Percentiles rank a stretch among this genome's conserved stretches.
Evolutionary conservation across 78 protist genomes (phyloP).

Genomic region (Blattamonas nauphoetae): DNA sequence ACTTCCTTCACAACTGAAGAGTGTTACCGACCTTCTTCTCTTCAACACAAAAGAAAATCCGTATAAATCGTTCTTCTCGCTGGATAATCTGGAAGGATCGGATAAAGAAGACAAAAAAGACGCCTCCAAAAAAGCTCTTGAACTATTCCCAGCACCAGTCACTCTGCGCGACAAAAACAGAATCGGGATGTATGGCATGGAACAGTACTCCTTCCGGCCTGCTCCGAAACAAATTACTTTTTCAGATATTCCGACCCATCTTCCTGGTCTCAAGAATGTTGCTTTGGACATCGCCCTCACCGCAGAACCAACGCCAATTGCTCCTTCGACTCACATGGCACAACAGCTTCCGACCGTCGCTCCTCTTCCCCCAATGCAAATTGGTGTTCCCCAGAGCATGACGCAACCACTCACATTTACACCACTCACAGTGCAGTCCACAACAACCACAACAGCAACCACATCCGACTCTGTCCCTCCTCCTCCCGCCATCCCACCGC

Average conservation of each 20-base stretch:
- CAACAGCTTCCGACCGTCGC: neutral
- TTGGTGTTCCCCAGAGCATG: too few relatives aligned
- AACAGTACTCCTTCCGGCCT: neutral
- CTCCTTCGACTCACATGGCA: neutral
- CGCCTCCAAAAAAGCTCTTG: neutral
- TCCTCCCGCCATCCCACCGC: neutral
- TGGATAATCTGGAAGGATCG: slow-evolving; percentile 1
- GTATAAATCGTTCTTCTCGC: neutral
- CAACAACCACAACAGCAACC: neutral
- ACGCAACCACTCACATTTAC: neutral
- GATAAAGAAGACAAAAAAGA: neutral
- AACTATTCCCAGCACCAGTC: neutral
- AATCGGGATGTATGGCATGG: neutral
- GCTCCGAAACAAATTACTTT: neutral
- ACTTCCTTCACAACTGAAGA: neutral
- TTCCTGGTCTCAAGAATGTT: neutral
- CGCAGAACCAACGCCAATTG: neutral
- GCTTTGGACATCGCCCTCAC: neutral
- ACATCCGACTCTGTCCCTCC: neutral
- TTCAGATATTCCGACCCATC: neutral
- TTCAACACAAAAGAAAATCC: slow-evolving; percentile 8
- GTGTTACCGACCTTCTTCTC: neutral
- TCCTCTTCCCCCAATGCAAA: neutral
- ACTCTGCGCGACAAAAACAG: neutral
- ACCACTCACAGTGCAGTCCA: neutral